Evolutionary conservation across 345 rosid genomes (phyloP), one percentile per base, ranked within the genome.

Genomic region (Gossypium raimondii): DNA sequence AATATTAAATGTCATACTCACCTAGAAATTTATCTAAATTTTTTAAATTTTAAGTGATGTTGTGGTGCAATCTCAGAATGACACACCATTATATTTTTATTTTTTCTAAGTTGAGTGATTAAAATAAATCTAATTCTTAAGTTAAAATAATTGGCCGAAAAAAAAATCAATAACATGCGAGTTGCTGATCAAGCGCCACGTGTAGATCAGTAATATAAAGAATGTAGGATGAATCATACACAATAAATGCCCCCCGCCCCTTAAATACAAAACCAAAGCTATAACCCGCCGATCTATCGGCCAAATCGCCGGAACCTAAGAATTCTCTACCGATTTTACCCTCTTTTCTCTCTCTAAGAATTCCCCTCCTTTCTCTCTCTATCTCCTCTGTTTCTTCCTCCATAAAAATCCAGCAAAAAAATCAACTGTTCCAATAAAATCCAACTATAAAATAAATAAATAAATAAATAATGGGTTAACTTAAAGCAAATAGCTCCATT

Each of bases 221-320:
- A 22, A 17, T 52, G 22, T 10, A 2, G 4, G 34, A 29, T 10
- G 10, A 52, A 52, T 34, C n/a, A 2, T 27, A 53, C 73, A 9
- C 47, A 11, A 52, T 29, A 70, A 18, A 13, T 12, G 18, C 20
- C 64, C 27, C 73, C 73, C 57, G 59, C 12, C 60, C 63, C 67
- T 20, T 62, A 45, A 17, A 73, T 11, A 58, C 66, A 38, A 22
- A 25, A 25, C 55, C 18, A 63, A 63, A 64, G 63, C 43, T 60
- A 7, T 77, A n/a, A 63, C 58, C 76, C n/a, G 81, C 78, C 81
- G 75, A 75, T 72, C 52, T 69, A 62, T 82, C 80, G 74, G 85
- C 77, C 77, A 25, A 48, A 44, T 47, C 76, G 71, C 67, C 75
- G 75, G 75, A 16, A 27, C 66, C 55, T 47, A 65, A 44, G 74